Evolutionary conservation across 2,329 filamentous ascomycete species (phyloP).

Genomic region (Hypoxylon sp.): DNA sequence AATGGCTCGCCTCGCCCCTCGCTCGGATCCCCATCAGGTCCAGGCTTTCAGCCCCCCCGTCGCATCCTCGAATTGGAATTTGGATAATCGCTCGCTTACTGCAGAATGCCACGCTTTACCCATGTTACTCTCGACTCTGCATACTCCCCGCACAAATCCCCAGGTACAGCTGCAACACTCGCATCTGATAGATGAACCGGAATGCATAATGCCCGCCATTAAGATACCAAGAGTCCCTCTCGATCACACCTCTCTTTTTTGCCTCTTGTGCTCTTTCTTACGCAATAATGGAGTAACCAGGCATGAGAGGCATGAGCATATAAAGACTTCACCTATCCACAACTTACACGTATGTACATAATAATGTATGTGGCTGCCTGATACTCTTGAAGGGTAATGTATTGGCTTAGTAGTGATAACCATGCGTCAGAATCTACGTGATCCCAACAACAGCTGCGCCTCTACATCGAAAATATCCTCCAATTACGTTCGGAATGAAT

Average conservation of each 20-base stretch:
- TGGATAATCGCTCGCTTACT: conserved; percentile 41
- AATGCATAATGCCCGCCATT: conserved; percentile 34
- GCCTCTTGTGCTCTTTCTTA: conserved; percentile 16
- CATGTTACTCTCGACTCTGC: conserved; percentile 23
- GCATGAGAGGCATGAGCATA: not conserved
- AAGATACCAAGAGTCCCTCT: conserved; percentile 16
- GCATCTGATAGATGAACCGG: conserved; percentile 33
- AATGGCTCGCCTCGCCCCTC: conserved; percentile 13
- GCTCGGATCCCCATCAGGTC: conserved; percentile 16
- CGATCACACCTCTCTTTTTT: conserved; percentile 12
- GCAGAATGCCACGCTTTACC: conserved; percentile 39
- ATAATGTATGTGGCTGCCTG: conserved; percentile 8
- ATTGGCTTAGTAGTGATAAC: conserved; percentile 19
- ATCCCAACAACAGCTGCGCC: conserved; percentile 31
- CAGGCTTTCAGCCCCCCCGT: conserved; percentile 25
- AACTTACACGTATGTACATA: conserved; percentile 33
- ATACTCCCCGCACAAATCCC: conserved; percentile 40
- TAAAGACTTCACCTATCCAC: conserved; percentile 29
- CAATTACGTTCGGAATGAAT: conserved; percentile 10
- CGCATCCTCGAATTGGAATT: conserved; percentile 38
- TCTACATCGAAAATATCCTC: conserved; percentile 14
- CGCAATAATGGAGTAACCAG: conserved; percentile 5
- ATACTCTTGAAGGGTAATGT: conserved; percentile 6
- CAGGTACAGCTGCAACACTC: conserved; percentile 33
- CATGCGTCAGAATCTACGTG: conserved; percentile 32